A percentile compares a stretch with the other conserved stretches of the same genome.
Evolutionary conservation across 805 yeast genomes (phyloP).

Genomic region (Saturnispora sekii): DNA sequence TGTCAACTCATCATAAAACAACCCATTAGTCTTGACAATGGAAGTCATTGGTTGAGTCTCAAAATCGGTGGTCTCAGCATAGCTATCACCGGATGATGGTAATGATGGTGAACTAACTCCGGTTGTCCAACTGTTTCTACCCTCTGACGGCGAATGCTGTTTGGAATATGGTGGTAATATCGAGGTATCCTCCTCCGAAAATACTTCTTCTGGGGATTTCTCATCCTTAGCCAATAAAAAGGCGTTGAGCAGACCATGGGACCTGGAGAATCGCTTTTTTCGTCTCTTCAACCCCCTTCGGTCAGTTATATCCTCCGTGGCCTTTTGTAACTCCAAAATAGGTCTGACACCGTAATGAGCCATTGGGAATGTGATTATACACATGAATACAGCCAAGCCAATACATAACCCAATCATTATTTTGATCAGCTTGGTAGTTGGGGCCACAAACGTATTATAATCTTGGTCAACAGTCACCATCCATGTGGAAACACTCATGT

Average conservation of each 20-base stretch:
- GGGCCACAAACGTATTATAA: conserved; percentile 47
- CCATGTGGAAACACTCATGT: conserved; percentile 47
- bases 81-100: conserved; percentile 12
- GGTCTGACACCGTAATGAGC: conserved; percentile 84
- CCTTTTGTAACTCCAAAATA: conserved; percentile 65
- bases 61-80: neutral
- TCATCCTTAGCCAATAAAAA: neutral
- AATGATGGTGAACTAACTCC: conserved; percentile 7
- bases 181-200: too few relatives aligned
- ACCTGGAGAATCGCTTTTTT: conserved; percentile 5
- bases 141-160: neutral
- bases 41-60: conserved; percentile 15
- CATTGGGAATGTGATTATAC: conserved; percentile 67
- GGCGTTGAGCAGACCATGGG: neutral
- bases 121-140: conserved; percentile 8
- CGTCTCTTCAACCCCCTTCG: conserved; percentile 26
- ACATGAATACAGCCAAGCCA: conserved; percentile 67
- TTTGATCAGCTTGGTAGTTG: conserved; percentile 48
- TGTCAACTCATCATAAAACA: conserved; percentile 75
- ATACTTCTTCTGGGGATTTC: too few relatives aligned
- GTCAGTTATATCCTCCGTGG: conserved; percentile 62
- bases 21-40: conserved; percentile 24
- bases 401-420: conserved; percentile 72
- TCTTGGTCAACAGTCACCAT: conserved; percentile 63
- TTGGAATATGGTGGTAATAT: neutral